These are phyloP conservation scores for Plasmodium gonderi DNA, from an alignment of 169 alveolate genomes.

Conservation along the genomic window DNA sequence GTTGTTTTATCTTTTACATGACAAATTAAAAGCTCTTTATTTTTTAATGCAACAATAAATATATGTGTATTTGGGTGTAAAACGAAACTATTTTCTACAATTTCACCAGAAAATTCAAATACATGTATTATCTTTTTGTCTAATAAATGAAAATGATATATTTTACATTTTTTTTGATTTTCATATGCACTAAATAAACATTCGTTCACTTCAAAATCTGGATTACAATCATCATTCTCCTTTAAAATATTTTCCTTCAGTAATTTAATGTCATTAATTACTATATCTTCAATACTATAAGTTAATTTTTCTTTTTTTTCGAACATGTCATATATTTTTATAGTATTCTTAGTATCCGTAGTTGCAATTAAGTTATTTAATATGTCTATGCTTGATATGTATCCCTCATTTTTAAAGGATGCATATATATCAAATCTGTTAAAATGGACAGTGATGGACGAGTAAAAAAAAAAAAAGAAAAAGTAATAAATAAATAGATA, in stretches of 20 bases:
- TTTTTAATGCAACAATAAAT: conserved; percentile 25
- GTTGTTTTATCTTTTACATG: conserved; percentile 14
- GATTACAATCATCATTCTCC: not conserved
- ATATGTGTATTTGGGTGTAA: conserved; percentile 69
- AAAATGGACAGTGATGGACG: no score
- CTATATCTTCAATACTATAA: conserved; percentile 46
- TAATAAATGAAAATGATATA: conserved; percentile 42
- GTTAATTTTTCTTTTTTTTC: conserved; percentile 52
- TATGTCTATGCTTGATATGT: conserved; percentile 51
- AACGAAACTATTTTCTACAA: conserved; percentile 34
- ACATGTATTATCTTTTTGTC: conserved; percentile 50
- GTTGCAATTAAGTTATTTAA: conserved; percentile 41
- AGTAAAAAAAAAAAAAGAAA: not conserved
- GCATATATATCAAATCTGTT: conserved; percentile 51
- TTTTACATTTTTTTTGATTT: conserved; percentile 21
- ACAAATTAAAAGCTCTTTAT: conserved; percentile 31
- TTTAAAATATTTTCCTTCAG: conserved; percentile 3
- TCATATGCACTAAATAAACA: conserved; percentile 54
- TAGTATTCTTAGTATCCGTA: conserved; percentile 33
- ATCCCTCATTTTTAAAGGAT: conserved; percentile 44
- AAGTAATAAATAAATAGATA: not conserved
- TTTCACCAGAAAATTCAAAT: conserved; percentile 31
- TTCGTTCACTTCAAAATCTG: conserved; percentile 18
- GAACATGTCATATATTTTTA: conserved; percentile 44
- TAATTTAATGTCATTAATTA: conserved; percentile 42